Percentiles rank a stretch among this genome's conserved stretches.
These are phyloP conservation scores for Dactylonectria estremocensis DNA, from an alignment of 2,329 filamentous ascomycete species.

Conservation along the genomic window DNA sequence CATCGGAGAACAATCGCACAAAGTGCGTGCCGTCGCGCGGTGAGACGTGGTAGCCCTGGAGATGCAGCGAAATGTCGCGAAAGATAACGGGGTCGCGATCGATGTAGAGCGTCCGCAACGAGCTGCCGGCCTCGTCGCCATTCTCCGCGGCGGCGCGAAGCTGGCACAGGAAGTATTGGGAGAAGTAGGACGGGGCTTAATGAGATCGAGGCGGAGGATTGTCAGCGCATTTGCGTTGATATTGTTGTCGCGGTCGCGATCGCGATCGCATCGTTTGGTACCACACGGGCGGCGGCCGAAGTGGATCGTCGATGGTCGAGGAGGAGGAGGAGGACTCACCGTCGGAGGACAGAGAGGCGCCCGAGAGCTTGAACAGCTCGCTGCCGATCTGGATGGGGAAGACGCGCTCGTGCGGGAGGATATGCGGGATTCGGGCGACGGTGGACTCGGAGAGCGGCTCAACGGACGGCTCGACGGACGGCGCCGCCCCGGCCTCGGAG, in stretches of 20 bases:
- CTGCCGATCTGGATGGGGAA: conserved; percentile 83
- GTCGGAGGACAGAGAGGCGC: conserved; percentile 81
- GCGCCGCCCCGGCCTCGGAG: conserved; percentile 43
- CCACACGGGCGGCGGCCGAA: background rate
- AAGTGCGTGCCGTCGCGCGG: conserved; percentile 89
- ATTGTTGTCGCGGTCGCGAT: too few species aligned
- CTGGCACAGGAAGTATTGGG: conserved; percentile 92
- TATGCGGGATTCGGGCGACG: conserved; percentile 66
- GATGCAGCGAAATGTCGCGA: conserved; percentile 87
- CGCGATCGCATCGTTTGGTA: background rate
- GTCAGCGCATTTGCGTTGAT: conserved; percentile 8
- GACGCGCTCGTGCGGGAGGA: conserved; percentile 79
- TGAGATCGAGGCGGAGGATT: conserved; percentile 29
- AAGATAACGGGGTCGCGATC: conserved; percentile 94
- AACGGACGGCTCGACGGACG: conserved; percentile 27
- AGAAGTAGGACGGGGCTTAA: conserved; percentile 94
- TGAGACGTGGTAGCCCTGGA: conserved; percentile 91
- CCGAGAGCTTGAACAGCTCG: conserved; percentile 80
- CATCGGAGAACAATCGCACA: conserved; percentile 93
- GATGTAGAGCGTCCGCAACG: conserved; percentile 89
- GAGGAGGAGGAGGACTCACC: conserved; percentile 62
- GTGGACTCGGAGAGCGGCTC: conserved; percentile 50
- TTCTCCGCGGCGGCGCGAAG: conserved; percentile 74
- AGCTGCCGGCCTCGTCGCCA: conserved; percentile 64
- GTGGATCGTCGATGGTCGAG: background rate